Evolutionary conservation across 2,329 filamentous ascomycete genomes (phyloP), one percentile per base, ranked within the genome.

Genomic region (Fonsecaea erecta): DNA sequence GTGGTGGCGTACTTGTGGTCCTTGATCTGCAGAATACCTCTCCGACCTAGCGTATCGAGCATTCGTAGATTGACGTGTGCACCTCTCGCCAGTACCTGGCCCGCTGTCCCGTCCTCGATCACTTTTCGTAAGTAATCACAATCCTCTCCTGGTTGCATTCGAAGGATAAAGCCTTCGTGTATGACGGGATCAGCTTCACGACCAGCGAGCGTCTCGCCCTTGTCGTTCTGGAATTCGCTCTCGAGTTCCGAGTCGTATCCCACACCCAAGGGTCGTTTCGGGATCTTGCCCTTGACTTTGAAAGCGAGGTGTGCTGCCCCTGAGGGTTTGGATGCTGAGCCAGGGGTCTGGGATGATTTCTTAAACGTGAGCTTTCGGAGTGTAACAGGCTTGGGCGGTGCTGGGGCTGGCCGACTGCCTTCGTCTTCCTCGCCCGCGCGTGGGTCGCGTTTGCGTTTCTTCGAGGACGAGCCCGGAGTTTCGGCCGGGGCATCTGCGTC

Each of bases 171-270:
- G 69, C 96, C 90, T 73, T 94, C 90, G 77, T 98, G 94, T 66
- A 96, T 91, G 0, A 90, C 85, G 0, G 95, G 95, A 73, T 99
- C 95, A 9, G 82, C 78, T 77, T 99, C 95, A 14, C 89, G 87
- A 74, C 98, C 95, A 62, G 93, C 95, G 12, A 93, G 18, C 21
- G 11, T 61, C n/a, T 61, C 34, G 11, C 35, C 34, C 35, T 61
- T 61, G 12, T 61, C 51, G 18, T 61, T 54, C 37, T 61, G 32
- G 21, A 43, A 54, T 53, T 53, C 51, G 24, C n/a, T 40, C 26
- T 65, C 63, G 32, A 65, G 92, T 77, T 98, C 95, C 2, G 93
- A 97, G 76, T 99, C 95, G 78, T 98, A 99, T 7, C 94, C 95
- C 62, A 96, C 92, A 58, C 95, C 95, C 1, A 87, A 85, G 4